These are phyloP conservation scores for Hypoxylon perforatum DNA, from an alignment of 495 filamentous ascomycete genomes.

Conservation along the genomic window DNA sequence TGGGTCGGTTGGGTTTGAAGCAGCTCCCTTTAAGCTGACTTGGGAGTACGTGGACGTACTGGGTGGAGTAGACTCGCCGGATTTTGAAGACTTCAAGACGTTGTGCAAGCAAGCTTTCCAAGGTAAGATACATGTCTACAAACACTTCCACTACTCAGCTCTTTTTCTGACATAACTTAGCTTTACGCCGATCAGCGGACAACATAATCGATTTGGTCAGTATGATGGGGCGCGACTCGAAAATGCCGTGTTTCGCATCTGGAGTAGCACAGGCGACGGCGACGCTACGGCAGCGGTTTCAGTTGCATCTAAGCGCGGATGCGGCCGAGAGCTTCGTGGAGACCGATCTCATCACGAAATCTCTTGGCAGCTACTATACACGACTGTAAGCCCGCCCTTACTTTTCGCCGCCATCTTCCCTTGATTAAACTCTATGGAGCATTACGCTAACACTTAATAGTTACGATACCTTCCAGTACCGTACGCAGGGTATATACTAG, in stretches of 20 bases:
- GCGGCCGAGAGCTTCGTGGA: constrained; percentile 80
- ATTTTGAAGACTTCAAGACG: constrained; percentile 73
- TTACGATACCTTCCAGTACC: constrained; percentile 84
- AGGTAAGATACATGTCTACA: constrained; percentile 53
- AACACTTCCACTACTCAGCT: constrained; percentile 1
- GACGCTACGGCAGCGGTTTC: constrained; percentile 73
- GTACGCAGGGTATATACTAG: constrained; percentile 82
- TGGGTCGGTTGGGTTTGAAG: constrained; percentile 79
- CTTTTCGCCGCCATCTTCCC: background rate
- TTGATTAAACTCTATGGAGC: background rate
- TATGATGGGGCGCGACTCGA: constrained; percentile 79
- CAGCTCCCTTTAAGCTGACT: constrained; percentile 82
- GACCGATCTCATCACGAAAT: constrained; percentile 75
- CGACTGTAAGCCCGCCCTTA: constrained; percentile 64
- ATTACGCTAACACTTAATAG: constrained; percentile 47
- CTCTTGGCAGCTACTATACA: constrained; percentile 80
- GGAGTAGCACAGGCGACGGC: constrained; percentile 70
- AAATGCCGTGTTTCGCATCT: constrained; percentile 80
- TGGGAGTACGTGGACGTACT: constrained; percentile 82
- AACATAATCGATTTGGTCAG: constrained; percentile 77
- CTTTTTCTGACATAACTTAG: constrained; percentile 47
- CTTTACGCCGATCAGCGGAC: constrained; percentile 75
- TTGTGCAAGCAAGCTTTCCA: constrained; percentile 81
- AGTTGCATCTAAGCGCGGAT: constrained; percentile 77
- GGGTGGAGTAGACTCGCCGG: constrained; percentile 69